Conservation (phyloP, 2,329 filamentous ascomycete species). For the Coniochaeta sp. region DNA sequence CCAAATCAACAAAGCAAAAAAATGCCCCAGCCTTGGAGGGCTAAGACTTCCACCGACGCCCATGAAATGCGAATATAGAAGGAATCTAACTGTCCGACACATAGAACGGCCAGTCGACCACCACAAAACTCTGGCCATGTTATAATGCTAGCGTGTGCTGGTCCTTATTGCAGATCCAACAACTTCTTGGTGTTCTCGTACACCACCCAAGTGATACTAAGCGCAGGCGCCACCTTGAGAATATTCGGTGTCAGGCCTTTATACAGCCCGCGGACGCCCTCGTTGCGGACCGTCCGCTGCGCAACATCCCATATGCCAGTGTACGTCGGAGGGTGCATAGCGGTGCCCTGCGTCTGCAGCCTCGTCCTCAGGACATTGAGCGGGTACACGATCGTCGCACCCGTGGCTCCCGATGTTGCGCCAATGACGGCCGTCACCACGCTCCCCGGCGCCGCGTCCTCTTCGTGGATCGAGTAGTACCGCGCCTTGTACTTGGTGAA, state of each 20-base stretch:
- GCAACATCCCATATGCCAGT: conserved; percentile 87
- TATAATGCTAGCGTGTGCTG: not conserved
- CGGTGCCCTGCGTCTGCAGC: conserved; percentile 88
- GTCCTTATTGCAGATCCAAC: conserved; percentile 42
- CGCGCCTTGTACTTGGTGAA: conserved; percentile 66
- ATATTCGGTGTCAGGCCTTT: conserved; percentile 93
- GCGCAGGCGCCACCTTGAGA: conserved; percentile 89
- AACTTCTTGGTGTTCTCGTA: conserved; percentile 84
- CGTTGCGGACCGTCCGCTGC: conserved; percentile 70
- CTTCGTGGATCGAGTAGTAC: conserved; percentile 64
- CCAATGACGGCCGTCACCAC: conserved; percentile 83
- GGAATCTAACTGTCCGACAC: not conserved
- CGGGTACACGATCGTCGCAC: conserved; percentile 90
- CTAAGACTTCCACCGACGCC: not conserved
- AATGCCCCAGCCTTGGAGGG: not conserved
- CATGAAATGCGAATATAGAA: not conserved
- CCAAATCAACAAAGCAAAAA: conserved; percentile 9
- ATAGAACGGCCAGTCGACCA: too few relatives aligned
- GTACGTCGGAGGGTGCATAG: conserved; percentile 85
- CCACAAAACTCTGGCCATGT: not conserved
- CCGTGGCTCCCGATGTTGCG: conserved; percentile 83
- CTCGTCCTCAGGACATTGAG: conserved; percentile 88
- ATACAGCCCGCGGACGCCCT: conserved; percentile 82
- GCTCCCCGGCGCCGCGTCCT: conserved; percentile 74
- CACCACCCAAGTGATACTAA: conserved; percentile 91